Evolutionary conservation across 148 eudicot species (phyloP).

Genomic region (Cornus controversa): DNA sequence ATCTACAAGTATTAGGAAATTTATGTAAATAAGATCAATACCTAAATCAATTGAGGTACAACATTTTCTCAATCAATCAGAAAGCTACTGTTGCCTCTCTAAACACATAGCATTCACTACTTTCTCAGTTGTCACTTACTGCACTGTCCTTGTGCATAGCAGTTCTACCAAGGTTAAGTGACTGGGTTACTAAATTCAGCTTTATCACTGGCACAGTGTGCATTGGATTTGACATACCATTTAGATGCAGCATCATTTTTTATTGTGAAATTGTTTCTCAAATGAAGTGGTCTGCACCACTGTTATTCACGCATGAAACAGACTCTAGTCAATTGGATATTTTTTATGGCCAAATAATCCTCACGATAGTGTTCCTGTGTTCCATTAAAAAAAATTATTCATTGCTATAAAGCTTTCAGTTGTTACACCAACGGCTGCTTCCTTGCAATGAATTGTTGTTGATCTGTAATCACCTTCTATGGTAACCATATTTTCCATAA

Average conservation of each 20-base stretch:
- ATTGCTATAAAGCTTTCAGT: neutral
- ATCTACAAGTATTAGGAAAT: neutral
- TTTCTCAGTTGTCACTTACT: neutral
- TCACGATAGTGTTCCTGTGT: no score
- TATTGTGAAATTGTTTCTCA: neutral
- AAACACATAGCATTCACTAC: neutral
- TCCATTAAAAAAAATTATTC: neutral
- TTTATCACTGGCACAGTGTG: no score
- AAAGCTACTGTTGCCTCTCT: neutral
- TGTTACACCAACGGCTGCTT: neutral
- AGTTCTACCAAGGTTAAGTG: neutral
- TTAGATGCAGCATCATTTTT: neutral
- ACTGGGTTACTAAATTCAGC: neutral
- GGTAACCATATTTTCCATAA: no score
- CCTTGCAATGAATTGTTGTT: neutral
- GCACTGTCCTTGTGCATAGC: neutral
- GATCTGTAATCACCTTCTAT: neutral
- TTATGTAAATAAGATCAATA: no score
- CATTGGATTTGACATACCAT: neutral
- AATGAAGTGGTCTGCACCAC: neutral
- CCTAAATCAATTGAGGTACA: no score
- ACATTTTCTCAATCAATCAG: neutral
- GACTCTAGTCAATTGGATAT: no score
- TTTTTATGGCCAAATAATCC: no score
- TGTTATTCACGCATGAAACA: no score